Percentiles rank a stretch among this genome's conserved stretches.
Evolutionary conservation across 306 rosid genomes (phyloP).

Genomic region (Cajanus cajan): DNA sequence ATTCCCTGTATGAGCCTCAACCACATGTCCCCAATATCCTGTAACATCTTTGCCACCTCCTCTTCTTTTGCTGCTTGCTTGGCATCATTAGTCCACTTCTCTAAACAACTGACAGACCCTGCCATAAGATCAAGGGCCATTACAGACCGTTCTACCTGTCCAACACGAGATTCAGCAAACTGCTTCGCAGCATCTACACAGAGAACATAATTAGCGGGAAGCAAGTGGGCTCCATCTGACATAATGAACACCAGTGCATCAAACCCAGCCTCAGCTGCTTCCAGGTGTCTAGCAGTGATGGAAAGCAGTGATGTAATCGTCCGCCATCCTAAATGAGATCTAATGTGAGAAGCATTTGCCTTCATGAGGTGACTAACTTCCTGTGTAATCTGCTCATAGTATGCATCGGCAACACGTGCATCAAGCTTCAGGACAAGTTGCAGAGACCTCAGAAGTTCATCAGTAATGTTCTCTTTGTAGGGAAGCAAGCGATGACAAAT

Average conservation of each 20-base stretch:
- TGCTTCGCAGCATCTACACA: conserved; percentile 87
- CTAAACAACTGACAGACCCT: conserved; percentile 73
- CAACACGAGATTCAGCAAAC: conserved; percentile 96
- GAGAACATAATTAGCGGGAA: conserved; percentile 78
- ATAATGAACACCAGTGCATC: conserved; percentile 78
- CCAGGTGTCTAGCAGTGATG: conserved; percentile 87
- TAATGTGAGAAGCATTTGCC: conserved; percentile 92
- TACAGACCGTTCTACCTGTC: conserved; percentile 83
- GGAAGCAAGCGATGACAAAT: conserved; percentile 97
- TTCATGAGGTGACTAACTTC: conserved; percentile 90
- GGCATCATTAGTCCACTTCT: conserved; percentile 69
- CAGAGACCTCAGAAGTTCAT: conserved; percentile 86
- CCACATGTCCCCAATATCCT: conserved; percentile 98
- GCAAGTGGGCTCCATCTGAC: conserved; percentile 86
- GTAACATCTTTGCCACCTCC: conserved; percentile 59
- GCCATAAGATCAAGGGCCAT: conserved; percentile 82
- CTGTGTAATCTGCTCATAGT: conserved; percentile 90
- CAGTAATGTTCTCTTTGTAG: conserved; percentile 91
- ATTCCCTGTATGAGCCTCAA: conserved; percentile 79
- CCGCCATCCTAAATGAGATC: conserved; percentile 92
- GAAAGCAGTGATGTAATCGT: conserved; percentile 82
- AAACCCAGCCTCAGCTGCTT: conserved; percentile 91
- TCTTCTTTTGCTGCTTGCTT: conserved; percentile 65
- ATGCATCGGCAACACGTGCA: conserved; percentile 96
- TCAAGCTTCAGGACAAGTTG: conserved; percentile 97